Evolutionary conservation across 2,329 filamentous ascomycete genomes (phyloP).

Genomic region (Arachnomyces sp.): DNA sequence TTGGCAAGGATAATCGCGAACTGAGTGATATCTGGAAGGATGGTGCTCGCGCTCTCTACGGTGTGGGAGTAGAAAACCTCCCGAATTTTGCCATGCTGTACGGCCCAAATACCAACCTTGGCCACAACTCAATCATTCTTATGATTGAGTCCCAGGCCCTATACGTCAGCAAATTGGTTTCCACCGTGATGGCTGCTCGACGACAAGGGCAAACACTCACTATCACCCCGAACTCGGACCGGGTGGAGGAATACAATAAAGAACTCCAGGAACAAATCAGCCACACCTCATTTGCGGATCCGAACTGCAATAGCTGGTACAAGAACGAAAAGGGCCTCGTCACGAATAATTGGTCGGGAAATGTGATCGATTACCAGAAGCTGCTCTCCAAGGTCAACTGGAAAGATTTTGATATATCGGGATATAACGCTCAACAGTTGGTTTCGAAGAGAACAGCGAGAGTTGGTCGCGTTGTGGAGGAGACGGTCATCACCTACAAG

Average conservation of each 20-base stretch:
- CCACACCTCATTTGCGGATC: constrained; percentile 46
- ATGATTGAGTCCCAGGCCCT: constrained; percentile 54
- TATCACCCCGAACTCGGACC: constrained; percentile 37
- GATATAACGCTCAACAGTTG: constrained; percentile 14
- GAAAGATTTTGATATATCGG: constrained; percentile 20
- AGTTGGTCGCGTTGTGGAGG: constrained; percentile 27
- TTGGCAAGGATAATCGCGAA: constrained; percentile 35
- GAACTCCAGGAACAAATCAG: constrained; percentile 39
- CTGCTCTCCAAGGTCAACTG: constrained; percentile 21
- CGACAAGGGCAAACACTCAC: constrained; percentile 33
- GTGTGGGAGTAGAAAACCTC: constrained; percentile 44
- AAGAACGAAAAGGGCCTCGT: constrained; percentile 48
- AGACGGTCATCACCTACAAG: constrained; percentile 22
- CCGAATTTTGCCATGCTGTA: constrained; percentile 54
- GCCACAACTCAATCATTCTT: constrained; percentile 52
- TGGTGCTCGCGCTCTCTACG: constrained; percentile 46
- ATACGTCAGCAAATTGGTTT: constrained; percentile 47
- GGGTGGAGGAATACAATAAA: constrained; percentile 40
- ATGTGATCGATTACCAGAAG: constrained; percentile 50
- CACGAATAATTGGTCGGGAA: constrained; percentile 51
- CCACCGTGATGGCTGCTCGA: constrained; percentile 41
- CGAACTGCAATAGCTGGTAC: constrained; percentile 50
- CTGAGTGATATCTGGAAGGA: constrained; percentile 48
- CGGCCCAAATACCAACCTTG: constrained; percentile 51
- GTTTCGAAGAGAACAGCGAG: constrained; percentile 7